These are phyloP conservation scores for Canavalia gladiata DNA, from an alignment of 306 rosid genomes.

Conservation along the genomic window DNA sequence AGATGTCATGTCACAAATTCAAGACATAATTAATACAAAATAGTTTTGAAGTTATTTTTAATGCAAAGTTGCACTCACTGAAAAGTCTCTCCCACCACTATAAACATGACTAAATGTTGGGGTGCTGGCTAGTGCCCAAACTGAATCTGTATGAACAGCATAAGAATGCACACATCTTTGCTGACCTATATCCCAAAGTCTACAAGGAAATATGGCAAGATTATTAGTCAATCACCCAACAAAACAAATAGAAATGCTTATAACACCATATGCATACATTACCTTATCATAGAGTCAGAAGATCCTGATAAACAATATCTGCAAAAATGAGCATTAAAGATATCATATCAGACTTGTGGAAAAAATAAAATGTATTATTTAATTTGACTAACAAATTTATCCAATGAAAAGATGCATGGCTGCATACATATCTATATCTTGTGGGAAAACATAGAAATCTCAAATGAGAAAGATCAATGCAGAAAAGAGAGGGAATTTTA, in stretches of 20 bases:
- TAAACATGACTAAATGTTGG: conserved; percentile 96
- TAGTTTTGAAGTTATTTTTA: conserved; percentile 31
- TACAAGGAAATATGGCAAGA: conserved; percentile 52
- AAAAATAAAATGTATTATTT: conserved; percentile 13
- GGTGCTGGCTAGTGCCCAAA: conserved; percentile 99
- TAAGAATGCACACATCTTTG: conserved; percentile 98
- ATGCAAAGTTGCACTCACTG: conserved; percentile 74
- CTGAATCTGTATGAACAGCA: conserved; percentile 99
- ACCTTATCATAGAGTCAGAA: conserved; percentile 99
- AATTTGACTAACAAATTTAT: conserved; percentile 31
- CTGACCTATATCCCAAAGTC: conserved; percentile 99
- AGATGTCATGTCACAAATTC: conserved; percentile 28
- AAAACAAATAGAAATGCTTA: conserved; percentile 40
- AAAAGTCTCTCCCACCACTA: conserved; percentile 98
- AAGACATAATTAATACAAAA: conserved; percentile 10
- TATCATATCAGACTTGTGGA: conserved; percentile 24
- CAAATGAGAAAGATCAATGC: conserved; percentile 23
- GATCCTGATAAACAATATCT: conserved; percentile 98
- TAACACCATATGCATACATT: conserved; percentile 27
- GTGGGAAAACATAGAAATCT: conserved; percentile 33
- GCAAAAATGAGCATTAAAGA: conserved; percentile 50
- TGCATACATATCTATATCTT: conserved; percentile 33
- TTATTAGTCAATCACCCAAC: conserved; percentile 34
- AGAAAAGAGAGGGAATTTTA: neutral
- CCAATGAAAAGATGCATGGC: conserved; percentile 25